Evolutionary conservation across 257 asterid genomes (phyloP).

Genomic region (Jacaranda copaia): DNA sequence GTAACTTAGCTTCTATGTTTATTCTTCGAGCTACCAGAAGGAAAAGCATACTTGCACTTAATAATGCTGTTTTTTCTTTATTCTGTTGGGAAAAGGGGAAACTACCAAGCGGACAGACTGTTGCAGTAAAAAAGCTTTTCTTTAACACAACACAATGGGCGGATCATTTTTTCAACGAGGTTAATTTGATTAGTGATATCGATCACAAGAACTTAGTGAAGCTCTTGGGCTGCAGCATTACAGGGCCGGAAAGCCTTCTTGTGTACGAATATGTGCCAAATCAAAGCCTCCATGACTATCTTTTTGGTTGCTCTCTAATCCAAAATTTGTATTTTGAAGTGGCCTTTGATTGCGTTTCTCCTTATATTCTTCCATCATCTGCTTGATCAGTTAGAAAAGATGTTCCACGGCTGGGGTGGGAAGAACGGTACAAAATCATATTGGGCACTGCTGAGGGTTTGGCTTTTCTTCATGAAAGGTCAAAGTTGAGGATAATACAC

Average conservation of each 20-base stretch:
- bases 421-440: slow-evolving; percentile 55
- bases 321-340: not conserved
- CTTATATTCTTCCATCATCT: not conserved
- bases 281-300: slow-evolving; percentile 70
- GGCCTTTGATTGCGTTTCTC: not conserved
- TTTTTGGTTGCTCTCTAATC: slow-evolving; percentile 52
- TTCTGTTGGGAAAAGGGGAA: slow-evolving; percentile 54
- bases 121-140: slow-evolving; percentile 80
- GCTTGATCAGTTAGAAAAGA: slow-evolving; percentile 54
- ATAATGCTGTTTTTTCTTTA: not conserved
- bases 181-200: slow-evolving; percentile 70
- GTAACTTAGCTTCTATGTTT: slow-evolving; percentile 42
- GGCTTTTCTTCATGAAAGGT: slow-evolving; percentile 69
- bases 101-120: slow-evolving; percentile 59
- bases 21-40: no score
- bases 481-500: slow-evolving; percentile 64
- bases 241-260: slow-evolving; percentile 87
- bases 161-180: slow-evolving; percentile 86
- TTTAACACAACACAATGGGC: slow-evolving; percentile 82
- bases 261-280: slow-evolving; percentile 78
- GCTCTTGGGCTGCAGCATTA: slow-evolving; percentile 82
- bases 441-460: slow-evolving; percentile 78
- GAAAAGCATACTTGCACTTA: not conserved
- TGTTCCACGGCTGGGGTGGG: slow-evolving; percentile 59
- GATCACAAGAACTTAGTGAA: slow-evolving; percentile 71